These are phyloP conservation scores for Phytopythium vexans DNA, from an alignment of 352 stramenopile genomes.

Conservation along the genomic window DNA sequence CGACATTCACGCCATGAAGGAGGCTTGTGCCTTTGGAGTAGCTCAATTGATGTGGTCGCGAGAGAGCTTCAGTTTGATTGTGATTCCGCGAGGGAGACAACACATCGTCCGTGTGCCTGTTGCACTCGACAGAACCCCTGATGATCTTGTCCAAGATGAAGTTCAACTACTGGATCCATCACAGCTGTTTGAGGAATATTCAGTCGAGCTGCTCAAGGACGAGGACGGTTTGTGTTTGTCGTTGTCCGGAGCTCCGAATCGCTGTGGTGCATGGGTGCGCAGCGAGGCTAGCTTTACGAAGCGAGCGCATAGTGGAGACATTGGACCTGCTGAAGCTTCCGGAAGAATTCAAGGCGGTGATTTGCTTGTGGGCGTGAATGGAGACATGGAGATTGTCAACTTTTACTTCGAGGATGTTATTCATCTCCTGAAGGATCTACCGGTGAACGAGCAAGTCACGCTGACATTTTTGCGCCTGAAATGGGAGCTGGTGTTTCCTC, in stretches of 20 bases:
- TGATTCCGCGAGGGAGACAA: conserved; percentile 50
- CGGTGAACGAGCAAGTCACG: conserved; percentile 31
- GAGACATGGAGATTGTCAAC: conserved; percentile 45
- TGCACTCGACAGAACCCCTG: conserved; percentile 13
- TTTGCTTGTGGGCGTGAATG: conserved; percentile 68
- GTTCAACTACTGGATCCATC: conserved; percentile 10
- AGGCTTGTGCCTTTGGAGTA: conserved; percentile 61
- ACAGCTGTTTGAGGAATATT: conserved; percentile 41
- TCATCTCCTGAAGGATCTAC: conserved; percentile 50
- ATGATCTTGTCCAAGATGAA: background rate
- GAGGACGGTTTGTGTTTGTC: conserved; percentile 76
- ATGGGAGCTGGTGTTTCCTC: conserved; percentile 50
- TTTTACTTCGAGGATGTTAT: conserved; percentile 75
- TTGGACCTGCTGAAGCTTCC: conserved; percentile 62
- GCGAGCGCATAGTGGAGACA: conserved; percentile 28
- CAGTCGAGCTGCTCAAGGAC: conserved; percentile 54
- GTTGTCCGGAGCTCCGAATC: conserved; percentile 63
- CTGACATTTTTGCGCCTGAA: conserved; percentile 60
- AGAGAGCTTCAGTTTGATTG: conserved; percentile 57
- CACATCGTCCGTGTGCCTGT: conserved; percentile 31
- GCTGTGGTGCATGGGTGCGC: conserved; percentile 77
- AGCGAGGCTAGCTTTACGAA: conserved; percentile 73
- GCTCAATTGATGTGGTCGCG: conserved; percentile 55
- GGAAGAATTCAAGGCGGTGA: conserved; percentile 60
- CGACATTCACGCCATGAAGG: conserved; percentile 30